Evolutionary conservation across 176 grass and related monocot genomes (phyloP), one percentile per base, ranked within the genome.

Genomic region (Aechmea fasciata): DNA sequence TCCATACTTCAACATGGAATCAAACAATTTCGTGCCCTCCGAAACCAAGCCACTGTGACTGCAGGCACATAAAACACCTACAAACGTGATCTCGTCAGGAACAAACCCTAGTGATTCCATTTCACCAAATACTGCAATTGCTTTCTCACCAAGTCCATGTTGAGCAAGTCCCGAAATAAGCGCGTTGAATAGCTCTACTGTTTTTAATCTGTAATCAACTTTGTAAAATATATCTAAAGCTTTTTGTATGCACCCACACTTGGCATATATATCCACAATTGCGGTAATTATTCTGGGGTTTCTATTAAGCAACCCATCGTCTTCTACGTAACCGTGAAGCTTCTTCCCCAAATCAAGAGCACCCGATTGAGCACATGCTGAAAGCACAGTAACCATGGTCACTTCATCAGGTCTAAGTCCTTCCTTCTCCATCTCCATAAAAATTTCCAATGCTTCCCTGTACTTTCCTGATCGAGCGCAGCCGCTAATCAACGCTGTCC

Each of bases 121-220:
- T 57, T 82, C 48, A 52, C 67, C 29, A 14, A 91, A 87, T 29
- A 91, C 72, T 23, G 14, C 11, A 69, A 91, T 52, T 49, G 81
- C 75, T 52, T 81, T 75, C 63, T 78, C 76, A 2, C 81, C 78
- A 23, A 66, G 69, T 24, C 79, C 82, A 25, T 28, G 62, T 33
- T 77, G 73, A 29, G 81, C 84, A 26, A 87, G 53, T 57, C 88
- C 88, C 50, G 67, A 62, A 64, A 91, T 87, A 80, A 91, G 82
- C 61, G 75, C 78, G 57, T 75, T 87, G 79, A 83, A 87, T 51
- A 91, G 71, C 13, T 74, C 79, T 13, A 91, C 75, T 4, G 82
- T 86, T 68, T 79, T 87, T 28, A 72, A 63, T 64, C 68, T 51
- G 57, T 77, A 57, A 51, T 9, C 15, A 0, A 78, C 49, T 15